Base-by-base conservation (phyloP, 139 green algal species). In the Ostreobium quekettii region DNA sequence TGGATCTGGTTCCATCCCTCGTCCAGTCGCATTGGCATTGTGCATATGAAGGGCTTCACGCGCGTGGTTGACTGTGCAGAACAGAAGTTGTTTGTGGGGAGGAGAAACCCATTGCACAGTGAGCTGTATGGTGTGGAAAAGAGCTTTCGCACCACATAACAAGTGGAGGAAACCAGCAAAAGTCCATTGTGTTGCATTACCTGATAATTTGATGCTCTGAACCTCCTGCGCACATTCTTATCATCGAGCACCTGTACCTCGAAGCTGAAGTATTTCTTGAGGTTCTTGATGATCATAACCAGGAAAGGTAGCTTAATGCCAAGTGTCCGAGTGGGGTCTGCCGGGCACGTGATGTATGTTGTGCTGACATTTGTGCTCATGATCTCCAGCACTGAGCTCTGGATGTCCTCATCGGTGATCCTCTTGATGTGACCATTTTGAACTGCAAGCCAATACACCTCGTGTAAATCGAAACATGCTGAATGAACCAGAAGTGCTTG, bases 281-380 rank as follows among this genome's bases (percentile, higher is more conserved):
- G 72, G 79, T 97, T 97, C 73, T 98, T 98, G 71, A 98, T 87
- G 59, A 98, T 95, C 83, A 97, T 91, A 1, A 97, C 88, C 60
- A 97, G 82, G 80, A 98, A 97, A 3, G 93, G 91, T 72, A 98
- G 82, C 83, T 97, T 97, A 74, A 98, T 97, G 64, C 93, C 93
- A 26, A 98, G 82, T 19, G 91, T 96, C 70, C 89, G 84, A 8
- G 71, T 65, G 1, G 89, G 83, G 74, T 98, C 91, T 31, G 89
- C 86, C 36, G 93, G 93, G 76, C 90, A 97, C 4, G 85, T 88
- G 69, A 99, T 95, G 80, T 83, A 96, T 29, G 86, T 71, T 30
- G 87, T 96, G 73, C 74, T 83, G 26, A 98, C 86, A 72, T 98
- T 99, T 42, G 82, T 82, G 35, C 80, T 76, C 74, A 87, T 86